These are phyloP conservation scores for Trametes cinnabarina DNA, from an alignment of 768 basidiomycete genomes.

Conservation along the genomic window DNA sequence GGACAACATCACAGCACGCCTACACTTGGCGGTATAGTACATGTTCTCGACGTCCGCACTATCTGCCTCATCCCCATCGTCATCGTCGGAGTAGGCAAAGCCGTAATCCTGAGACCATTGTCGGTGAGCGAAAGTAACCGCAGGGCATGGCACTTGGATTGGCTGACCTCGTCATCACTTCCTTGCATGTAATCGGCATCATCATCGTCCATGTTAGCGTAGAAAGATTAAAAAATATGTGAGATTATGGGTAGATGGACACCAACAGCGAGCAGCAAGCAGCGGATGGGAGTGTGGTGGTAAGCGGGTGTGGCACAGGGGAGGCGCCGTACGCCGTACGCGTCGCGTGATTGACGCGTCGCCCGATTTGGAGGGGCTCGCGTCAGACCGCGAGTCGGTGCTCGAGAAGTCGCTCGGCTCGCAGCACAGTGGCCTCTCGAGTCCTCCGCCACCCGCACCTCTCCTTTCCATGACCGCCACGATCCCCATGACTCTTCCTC, in stretches of 20 bases:
- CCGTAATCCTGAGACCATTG: conserved; percentile 72
- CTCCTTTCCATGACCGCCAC: conserved; percentile 10
- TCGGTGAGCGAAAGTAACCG: conserved; percentile 14
- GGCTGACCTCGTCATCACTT: conserved; percentile 73
- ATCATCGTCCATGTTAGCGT: conserved; percentile 75
- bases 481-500: conserved; percentile 1
- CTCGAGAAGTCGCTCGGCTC: neutral
- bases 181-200: conserved; percentile 95
- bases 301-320: conserved; percentile 1
- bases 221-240: neutral
- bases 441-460: conserved; percentile 2
- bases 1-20: conserved; percentile 28
- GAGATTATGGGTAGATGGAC: neutral
- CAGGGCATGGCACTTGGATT: conserved; percentile 11
- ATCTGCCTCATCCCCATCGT: conserved; percentile 74
- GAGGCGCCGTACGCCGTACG: neutral
- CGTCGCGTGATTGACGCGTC: conserved; percentile 21
- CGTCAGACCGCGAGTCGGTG: neutral
- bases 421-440: neutral
- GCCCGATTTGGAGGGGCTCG: conserved; percentile 14
- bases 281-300: neutral
- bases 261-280: neutral
- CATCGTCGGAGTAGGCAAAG: conserved; percentile 94
- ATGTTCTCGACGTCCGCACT: conserved; percentile 94
- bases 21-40: conserved; percentile 98